These are phyloP conservation scores for Thalia dealbata DNA, from an alignment of 176 grass and related monocot species.

Conservation along the genomic window DNA sequence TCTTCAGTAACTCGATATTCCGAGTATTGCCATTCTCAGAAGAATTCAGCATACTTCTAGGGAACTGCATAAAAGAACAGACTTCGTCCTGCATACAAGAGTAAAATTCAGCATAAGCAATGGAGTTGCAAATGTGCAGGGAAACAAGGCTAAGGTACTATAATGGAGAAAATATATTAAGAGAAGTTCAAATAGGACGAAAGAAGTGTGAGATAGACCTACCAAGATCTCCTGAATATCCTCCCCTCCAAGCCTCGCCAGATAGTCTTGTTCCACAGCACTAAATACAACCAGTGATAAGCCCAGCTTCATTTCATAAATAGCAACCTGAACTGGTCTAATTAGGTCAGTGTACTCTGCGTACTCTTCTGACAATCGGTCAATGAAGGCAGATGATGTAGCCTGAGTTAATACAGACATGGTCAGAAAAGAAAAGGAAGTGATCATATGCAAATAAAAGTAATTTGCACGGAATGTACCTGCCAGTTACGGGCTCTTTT, in stretches of 20 bases:
- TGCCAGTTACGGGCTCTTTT: conserved; percentile 76
- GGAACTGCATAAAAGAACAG: conserved; percentile 69
- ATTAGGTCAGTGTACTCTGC: conserved; percentile 72
- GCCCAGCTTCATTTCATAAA: conserved; percentile 97
- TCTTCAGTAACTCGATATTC: conserved; percentile 49
- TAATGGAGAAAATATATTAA: not conserved
- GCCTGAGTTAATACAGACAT: conserved; percentile 31
- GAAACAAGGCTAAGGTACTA: not conserved
- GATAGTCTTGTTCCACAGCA: conserved; percentile 64
- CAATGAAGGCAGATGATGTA: conserved; percentile 54
- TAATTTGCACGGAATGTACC: conserved; percentile 17
- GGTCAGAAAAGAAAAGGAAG: not conserved
- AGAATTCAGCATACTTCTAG: conserved; percentile 28
- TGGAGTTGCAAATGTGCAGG: conserved; percentile 17
- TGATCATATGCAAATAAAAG: not conserved
- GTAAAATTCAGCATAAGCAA: not conserved
- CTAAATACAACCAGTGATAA: conserved; percentile 57
- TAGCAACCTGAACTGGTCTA: conserved; percentile 84
- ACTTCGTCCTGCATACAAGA: conserved; percentile 49
- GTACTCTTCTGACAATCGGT: conserved; percentile 71
- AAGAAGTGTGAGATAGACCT: conserved; percentile 10
- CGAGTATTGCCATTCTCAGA: conserved; percentile 18
- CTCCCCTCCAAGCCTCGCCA: conserved; percentile 49
- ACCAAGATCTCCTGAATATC: conserved; percentile 55
- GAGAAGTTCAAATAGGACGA: not conserved